Conservation (phyloP, 1,284 basidiomycete species). For the Melampsora americana region DNA sequence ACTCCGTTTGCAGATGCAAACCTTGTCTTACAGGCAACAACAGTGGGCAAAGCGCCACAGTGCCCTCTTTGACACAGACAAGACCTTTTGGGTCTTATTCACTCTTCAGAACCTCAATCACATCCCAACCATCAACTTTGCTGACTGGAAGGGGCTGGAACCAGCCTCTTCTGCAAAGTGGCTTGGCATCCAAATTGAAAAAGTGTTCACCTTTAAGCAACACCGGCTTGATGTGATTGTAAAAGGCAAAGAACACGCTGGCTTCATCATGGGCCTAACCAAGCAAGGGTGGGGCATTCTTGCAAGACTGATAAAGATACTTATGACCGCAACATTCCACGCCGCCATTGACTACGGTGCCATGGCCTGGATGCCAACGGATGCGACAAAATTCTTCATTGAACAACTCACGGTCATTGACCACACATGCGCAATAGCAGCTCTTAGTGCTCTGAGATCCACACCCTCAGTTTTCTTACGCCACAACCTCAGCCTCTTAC, state of each 20-base stretch:
- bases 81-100: too few species aligned
- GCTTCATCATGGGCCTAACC: background rate
- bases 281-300: background rate
- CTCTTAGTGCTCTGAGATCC: background rate
- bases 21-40: too few species aligned
- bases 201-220: slow-evolving; percentile 15
- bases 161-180: slow-evolving; percentile 1
- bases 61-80: too few species aligned
- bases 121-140: too few species aligned
- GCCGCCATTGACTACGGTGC: background rate
- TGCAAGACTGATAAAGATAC: background rate
- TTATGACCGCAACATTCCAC: background rate
- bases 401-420: background rate
- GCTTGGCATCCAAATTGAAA: slow-evolving; percentile 5
- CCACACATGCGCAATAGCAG: background rate
- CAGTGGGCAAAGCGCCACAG: too few species aligned
- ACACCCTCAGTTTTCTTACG: background rate
- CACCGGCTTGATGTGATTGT: too few species aligned
- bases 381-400: background rate
- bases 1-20: too few species aligned
- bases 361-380: background rate
- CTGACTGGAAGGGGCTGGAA: too few species aligned
- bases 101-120: too few species aligned
- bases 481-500: background rate
- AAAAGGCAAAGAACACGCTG: slow-evolving; percentile 6